A percentile compares a stretch with the other conserved stretches of the same genome.
Evolutionary conservation across 805 yeast species (phyloP).

Genomic region (Saccharomycopsis schoenii): DNA sequence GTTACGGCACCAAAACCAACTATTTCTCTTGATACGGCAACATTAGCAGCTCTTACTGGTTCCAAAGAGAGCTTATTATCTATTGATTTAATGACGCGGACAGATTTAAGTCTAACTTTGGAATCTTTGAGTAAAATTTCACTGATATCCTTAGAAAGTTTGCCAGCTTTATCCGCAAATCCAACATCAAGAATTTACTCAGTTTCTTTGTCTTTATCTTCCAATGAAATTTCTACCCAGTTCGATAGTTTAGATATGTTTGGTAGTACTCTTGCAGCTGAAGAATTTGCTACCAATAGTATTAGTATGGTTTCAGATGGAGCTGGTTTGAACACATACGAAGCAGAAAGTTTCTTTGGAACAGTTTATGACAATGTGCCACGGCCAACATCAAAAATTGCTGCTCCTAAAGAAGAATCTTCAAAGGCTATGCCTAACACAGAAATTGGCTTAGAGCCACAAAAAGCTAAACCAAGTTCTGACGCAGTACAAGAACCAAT

Average conservation of each 20-base stretch:
- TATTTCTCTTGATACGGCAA: neutral
- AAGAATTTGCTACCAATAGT: neutral
- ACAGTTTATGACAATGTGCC: neutral
- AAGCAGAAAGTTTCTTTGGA: neutral
- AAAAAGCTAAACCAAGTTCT: neutral
- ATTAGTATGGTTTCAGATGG: neutral
- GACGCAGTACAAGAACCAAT: neutral
- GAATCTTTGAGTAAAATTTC: neutral
- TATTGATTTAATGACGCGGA: neutral
- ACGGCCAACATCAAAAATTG: neutral
- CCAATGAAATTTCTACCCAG: neutral
- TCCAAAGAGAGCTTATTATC: neutral
- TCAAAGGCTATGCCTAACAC: neutral
- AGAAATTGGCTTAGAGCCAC: neutral
- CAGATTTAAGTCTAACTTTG: neutral
- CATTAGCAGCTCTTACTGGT: neutral
- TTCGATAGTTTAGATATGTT: neutral
- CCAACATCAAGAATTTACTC: neutral
- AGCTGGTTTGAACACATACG: neutral
- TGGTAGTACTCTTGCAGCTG: neutral
- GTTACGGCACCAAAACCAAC: neutral
- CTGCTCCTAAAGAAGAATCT: neutral
- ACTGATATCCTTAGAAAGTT: neutral
- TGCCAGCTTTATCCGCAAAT: neutral
- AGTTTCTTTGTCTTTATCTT: neutral